phyloP scores from a whole-genome alignment of 805 yeast genomes.

The Saccharomycopsis javanensis region DNA sequence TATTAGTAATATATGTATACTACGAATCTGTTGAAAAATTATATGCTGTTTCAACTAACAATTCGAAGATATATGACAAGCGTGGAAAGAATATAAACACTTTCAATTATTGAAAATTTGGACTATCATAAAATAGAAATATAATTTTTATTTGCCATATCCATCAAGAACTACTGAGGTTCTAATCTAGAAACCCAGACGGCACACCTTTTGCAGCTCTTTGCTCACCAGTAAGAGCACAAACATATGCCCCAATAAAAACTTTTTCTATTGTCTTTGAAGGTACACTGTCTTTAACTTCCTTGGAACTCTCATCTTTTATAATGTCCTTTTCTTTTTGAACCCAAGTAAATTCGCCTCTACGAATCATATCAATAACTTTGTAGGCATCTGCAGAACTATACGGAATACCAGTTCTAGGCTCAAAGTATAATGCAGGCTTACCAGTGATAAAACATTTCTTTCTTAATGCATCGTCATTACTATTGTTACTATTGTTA shows the following conservation, averaged over 20 bases:
- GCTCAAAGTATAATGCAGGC: slow-evolving; percentile 79
- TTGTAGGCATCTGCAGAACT: slow-evolving; percentile 73
- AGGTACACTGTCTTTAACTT: slow-evolving; percentile 44
- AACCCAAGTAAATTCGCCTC: slow-evolving; percentile 43
- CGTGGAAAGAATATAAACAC: too few species aligned
- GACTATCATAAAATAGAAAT: too few species aligned
- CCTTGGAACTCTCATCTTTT: slow-evolving; percentile 25
- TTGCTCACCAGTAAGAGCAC: slow-evolving; percentile 26
- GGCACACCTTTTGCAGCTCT: slow-evolving; percentile 82
- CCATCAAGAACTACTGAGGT: too few species aligned
- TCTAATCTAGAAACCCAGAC: slow-evolving; percentile 48
- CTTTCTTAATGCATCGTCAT: slow-evolving; percentile 33
- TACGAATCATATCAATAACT: slow-evolving; percentile 41
- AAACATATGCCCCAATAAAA: slow-evolving; percentile 40
- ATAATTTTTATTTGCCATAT: too few species aligned
- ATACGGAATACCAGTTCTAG: slow-evolving; percentile 80
- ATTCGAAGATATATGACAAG: too few species aligned
- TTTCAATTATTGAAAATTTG: too few species aligned
- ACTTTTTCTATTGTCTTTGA: slow-evolving; percentile 34
- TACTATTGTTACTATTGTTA: not conserved
- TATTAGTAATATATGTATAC: too few species aligned
- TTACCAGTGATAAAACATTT: slow-evolving; percentile 68
- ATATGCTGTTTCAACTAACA: too few species aligned
- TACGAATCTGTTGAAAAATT: too few species aligned
- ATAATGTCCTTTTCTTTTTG: slow-evolving; percentile 13